Conservation (phyloP, 176 grass and related monocot genomes). For the Elymus sibiricus region DNA sequence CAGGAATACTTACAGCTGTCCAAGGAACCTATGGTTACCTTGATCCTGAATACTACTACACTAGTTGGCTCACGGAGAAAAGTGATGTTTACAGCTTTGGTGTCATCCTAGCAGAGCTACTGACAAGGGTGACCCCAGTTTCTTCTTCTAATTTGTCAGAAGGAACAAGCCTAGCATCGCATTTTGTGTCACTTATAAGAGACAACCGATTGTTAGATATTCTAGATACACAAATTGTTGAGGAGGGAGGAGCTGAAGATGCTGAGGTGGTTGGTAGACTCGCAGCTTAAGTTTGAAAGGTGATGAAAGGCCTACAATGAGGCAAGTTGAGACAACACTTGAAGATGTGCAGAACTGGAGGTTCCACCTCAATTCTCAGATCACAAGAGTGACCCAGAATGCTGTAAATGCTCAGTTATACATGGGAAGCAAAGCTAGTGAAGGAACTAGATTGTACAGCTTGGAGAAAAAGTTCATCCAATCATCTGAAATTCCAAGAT, state of each 20-base stretch:
- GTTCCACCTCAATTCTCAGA: not conserved
- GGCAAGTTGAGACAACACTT: conserved; percentile 23
- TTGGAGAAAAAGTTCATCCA: conserved; percentile 28
- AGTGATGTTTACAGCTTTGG: conserved; percentile 38
- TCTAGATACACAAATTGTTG: conserved; percentile 27
- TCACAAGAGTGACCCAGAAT: not conserved
- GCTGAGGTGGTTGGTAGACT: not conserved
- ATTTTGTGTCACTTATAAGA: conserved; percentile 4
- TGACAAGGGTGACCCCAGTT: conserved; percentile 20
- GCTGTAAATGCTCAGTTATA: not conserved
- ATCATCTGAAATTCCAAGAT: conserved; percentile 36
- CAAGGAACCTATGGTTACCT: conserved; percentile 46
- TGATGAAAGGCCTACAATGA: conserved; percentile 29
- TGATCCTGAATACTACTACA: conserved; percentile 36
- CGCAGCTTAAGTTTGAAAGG: conserved; percentile 30
- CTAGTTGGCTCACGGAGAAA: conserved; percentile 25
- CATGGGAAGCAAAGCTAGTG: not conserved
- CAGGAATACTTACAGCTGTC: conserved; percentile 23
- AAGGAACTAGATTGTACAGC: conserved; percentile 26
- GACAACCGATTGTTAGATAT: conserved; percentile 14
- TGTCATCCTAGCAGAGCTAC: conserved; percentile 29
- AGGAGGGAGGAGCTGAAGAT: not conserved
- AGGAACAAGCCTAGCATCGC: not conserved
- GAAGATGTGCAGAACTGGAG: conserved; percentile 15
- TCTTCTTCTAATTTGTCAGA: conserved; percentile 3